Base-by-base conservation (phyloP, 1,284 basidiomycete species). In the Trametes polyzona region DNA sequence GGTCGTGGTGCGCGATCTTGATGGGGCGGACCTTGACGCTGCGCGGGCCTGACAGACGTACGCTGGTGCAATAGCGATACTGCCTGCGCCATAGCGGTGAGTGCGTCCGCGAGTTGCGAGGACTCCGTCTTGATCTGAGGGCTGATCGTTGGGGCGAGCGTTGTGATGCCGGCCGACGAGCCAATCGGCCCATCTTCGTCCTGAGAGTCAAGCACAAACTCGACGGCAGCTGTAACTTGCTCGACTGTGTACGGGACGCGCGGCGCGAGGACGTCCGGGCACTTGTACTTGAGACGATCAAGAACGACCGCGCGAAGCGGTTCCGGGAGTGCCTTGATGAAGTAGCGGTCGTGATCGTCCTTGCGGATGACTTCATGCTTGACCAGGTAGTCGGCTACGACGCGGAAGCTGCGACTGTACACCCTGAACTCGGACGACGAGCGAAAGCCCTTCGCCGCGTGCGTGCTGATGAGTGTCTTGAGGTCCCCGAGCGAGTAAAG, bases 271-370 rank as follows among this genome's bases (percentile, higher is more conserved):
- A 49, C 41, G 16, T 57, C 43, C 1, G 55, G 55, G n/a, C n/a
- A 37, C 10, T 44, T 59, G 35, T 43, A 23, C 16, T 42, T 7
- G 8, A 57, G 55, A 1, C 55, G 50, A 1, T 40, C 27, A 9
- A 53, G 41, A 0, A 55, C 46, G 7, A 21, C 6, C 1, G 6
- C 7, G 0, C n/a, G 39, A 6, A 60, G 35, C 1, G 14, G 1
- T 3, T 19, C 37, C 1, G 41, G 47, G 11, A 61, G 27, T 1
- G 51, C 55, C 5, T 37, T 29, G 24, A 53, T 23, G 47, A 61
- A 61, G 11, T 37, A 23, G 3, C 51, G 39, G 23, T 50, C 36
- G 44, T 44, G 55, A 11, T 61, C 59, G 10, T 44, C 29, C n/a
- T 41, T 27, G 9, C 39, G 27, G 0, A 61, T 16, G n/a, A 26